Percentiles rank a stretch among this genome's conserved stretches.
Evolutionary conservation across 2,329 filamentous ascomycete genomes (phyloP).

Genomic region (Trichophaea hybrida): DNA sequence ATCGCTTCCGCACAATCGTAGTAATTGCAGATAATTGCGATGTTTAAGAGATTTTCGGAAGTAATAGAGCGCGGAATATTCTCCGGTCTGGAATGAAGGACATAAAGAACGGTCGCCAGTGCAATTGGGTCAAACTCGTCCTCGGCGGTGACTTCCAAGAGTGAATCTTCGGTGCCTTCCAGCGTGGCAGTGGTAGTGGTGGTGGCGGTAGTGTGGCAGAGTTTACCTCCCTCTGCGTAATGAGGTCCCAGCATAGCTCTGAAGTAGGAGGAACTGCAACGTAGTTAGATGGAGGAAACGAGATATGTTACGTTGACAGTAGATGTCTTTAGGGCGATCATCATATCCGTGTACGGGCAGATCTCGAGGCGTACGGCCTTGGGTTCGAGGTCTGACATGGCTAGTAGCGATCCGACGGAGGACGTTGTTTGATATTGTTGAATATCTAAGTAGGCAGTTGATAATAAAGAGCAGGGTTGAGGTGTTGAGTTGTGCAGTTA

Average conservation of each 20-base stretch:
- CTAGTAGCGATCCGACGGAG: too few species aligned
- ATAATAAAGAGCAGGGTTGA: too few species aligned
- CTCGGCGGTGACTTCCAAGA: too few species aligned
- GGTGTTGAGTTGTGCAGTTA: too few species aligned
- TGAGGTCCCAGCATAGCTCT: not conserved
- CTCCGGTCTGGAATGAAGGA: constrained; percentile 8
- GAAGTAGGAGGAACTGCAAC: not conserved
- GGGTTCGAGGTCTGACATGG: not conserved
- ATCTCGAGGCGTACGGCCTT: not conserved
- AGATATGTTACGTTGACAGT: not conserved
- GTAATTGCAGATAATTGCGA: constrained; percentile 16
- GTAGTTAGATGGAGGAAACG: not conserved
- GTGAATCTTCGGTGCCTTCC: not conserved
- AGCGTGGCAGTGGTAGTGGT: not conserved
- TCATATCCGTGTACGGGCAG: not conserved
- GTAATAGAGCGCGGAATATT: constrained; percentile 13
- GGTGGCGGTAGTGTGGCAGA: not conserved
- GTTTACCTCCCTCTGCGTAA: not conserved
- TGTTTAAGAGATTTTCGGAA: constrained; percentile 12
- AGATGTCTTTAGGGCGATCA: not conserved
- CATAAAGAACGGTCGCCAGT: constrained; percentile 6
- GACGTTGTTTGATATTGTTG: too few species aligned
- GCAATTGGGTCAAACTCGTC: constrained; percentile 12
- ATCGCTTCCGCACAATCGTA: constrained; percentile 24
- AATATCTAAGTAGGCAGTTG: too few species aligned